A percentile compares a stretch with the other conserved stretches of the same genome.
Conservation (phyloP, 352 stramenopile genomes). For the Phytopythium helicoides region DNA sequence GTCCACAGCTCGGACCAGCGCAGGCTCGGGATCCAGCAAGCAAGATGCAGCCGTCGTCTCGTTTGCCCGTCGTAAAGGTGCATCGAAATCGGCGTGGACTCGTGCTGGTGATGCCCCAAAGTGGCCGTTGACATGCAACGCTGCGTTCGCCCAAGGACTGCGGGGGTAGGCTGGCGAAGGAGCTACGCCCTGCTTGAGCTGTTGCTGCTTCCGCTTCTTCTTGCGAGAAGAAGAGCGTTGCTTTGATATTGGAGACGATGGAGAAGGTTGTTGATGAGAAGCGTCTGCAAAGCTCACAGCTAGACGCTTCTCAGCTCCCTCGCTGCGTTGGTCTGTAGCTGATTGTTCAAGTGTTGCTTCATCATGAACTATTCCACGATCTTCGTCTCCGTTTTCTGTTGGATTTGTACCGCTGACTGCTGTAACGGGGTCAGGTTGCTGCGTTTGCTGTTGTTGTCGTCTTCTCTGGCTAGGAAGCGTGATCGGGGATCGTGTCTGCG, state of each 20-base stretch:
- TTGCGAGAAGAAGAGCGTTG: not conserved
- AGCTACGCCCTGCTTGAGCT: slow-evolving; percentile 11
- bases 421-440: slow-evolving; percentile 1
- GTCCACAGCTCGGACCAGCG: slow-evolving; percentile 34
- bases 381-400: too few relatives aligned
- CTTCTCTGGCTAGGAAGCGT: slow-evolving; percentile 45
- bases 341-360: not conserved
- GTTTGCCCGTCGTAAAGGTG: not conserved
- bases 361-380: too few relatives aligned
- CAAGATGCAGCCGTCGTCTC: not conserved
- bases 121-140: slow-evolving; percentile 13
- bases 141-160: slow-evolving; percentile 1
- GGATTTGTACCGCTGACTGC: too few relatives aligned
- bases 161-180: not conserved
- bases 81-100: slow-evolving; percentile 4
- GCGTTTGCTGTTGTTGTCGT: slow-evolving; percentile 3
- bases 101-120: slow-evolving; percentile 8
- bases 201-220: slow-evolving; percentile 24
- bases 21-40: slow-evolving; percentile 26
- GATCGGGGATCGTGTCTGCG: slow-evolving; percentile 50
- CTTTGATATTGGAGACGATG: not conserved
- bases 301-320: too few relatives aligned
- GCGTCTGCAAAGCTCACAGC: too few relatives aligned
- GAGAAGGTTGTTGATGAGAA: not conserved
- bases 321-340: not conserved